Percentiles rank a stretch among this genome's conserved stretches.
Evolutionary conservation across 208 protist species (phyloP).

Genomic region (Endotrypanum monterogeii): DNA sequence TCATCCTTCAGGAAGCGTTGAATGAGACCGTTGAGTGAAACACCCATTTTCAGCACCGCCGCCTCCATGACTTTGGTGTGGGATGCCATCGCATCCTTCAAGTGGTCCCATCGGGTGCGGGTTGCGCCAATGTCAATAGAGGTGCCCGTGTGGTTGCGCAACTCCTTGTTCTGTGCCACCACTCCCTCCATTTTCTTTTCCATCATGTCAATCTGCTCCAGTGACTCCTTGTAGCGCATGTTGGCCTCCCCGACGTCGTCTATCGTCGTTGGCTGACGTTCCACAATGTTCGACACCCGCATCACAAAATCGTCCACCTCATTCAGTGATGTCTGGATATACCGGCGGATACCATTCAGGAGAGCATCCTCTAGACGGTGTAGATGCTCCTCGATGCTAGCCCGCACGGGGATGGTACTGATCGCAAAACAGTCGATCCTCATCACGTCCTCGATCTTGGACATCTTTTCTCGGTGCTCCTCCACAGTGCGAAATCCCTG

Average conservation of each 20-base stretch:
- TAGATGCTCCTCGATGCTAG: constrained; percentile 92
- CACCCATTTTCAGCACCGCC: constrained; percentile 86
- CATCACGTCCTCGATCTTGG: constrained; percentile 89
- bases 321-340: constrained; percentile 59
- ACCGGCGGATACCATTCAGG: constrained; percentile 80
- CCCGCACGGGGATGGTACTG: constrained; percentile 91
- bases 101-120: constrained; percentile 91
- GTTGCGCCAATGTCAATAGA: constrained; percentile 80
- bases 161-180: constrained; percentile 87
- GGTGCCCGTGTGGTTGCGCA: constrained; percentile 75
- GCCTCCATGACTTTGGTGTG: constrained; percentile 93
- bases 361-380: constrained; percentile 90
- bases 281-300: constrained; percentile 86
- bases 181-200: constrained; percentile 69
- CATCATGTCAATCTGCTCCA: constrained; percentile 59
- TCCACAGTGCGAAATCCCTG: constrained; percentile 91
- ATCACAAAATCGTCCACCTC: constrained; percentile 91
- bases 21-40: constrained; percentile 84
- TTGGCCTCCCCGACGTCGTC: constrained; percentile 93
- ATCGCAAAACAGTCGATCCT: constrained; percentile 95
- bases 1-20: constrained; percentile 87
- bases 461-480: constrained; percentile 79
- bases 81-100: constrained; percentile 87
- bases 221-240: constrained; percentile 72
- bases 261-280: constrained; percentile 90